phyloP scores from a whole-genome alignment of 2,329 filamentous ascomycete species.

The Podosphaera leucotricha region DNA sequence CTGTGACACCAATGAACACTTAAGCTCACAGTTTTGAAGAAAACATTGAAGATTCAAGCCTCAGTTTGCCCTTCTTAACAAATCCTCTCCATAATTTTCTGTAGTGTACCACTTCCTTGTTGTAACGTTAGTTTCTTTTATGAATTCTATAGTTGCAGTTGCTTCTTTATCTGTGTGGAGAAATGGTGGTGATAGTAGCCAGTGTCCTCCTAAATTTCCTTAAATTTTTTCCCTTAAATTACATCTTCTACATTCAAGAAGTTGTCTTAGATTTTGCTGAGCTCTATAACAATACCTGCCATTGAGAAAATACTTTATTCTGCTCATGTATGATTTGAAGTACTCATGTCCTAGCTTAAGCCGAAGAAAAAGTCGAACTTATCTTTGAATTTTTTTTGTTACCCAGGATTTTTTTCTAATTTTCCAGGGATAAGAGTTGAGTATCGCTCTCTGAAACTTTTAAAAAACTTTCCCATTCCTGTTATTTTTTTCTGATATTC shows the following conservation, averaged over 20 bases:
- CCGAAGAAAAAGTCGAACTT: neutral
- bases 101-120: neutral
- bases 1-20: no score
- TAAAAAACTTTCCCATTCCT: neutral
- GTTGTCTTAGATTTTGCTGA: neutral
- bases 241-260: neutral
- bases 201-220: neutral
- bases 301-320: neutral
- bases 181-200: neutral
- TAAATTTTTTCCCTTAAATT: neutral
- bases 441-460: neutral
- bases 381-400: neutral
- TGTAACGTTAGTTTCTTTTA: neutral
- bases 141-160: neutral
- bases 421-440: neutral
- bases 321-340: neutral
- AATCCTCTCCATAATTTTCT: no score
- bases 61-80: no score
- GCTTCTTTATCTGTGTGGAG: neutral
- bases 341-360: neutral
- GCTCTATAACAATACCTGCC: neutral
- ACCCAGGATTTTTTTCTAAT: neutral
- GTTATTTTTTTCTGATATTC: neutral
- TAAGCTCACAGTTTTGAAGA: no score
- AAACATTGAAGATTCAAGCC: no score